Evolutionary conservation across 1,284 basidiomycete species (phyloP).

Genomic region (Leccinum pallidistipes): DNA sequence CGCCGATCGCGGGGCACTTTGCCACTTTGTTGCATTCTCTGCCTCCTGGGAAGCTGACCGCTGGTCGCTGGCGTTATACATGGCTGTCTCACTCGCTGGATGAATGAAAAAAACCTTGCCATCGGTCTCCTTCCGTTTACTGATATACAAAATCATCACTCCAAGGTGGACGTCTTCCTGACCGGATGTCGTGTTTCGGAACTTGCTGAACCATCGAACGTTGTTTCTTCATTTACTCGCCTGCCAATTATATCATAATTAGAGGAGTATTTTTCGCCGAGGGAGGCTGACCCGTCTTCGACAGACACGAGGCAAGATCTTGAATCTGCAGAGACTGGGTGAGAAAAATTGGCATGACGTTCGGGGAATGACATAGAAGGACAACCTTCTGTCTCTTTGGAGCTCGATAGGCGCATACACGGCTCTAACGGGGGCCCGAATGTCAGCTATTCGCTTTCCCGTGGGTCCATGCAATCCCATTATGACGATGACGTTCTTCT

Average conservation of each 20-base stretch:
- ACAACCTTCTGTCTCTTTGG: neutral
- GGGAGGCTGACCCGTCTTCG: neutral
- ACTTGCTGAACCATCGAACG: slow-evolving; percentile 7
- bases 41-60: neutral
- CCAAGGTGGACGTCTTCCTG: slow-evolving; percentile 16
- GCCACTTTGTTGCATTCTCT: neutral
- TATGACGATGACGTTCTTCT: too few species aligned
- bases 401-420: neutral
- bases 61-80: neutral
- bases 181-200: slow-evolving; percentile 18
- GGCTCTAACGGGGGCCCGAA: neutral
- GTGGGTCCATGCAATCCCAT: neutral
- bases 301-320: neutral
- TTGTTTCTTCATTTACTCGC: neutral
- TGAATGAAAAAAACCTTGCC: neutral
- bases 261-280: neutral
- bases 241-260: neutral
- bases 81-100: neutral
- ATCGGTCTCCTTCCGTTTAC: slow-evolving; percentile 10
- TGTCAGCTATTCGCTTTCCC: neutral
- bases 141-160: neutral
- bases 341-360: neutral
- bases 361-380: neutral
- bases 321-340: neutral
- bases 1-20: neutral